Evolutionary conservation across 2,329 filamentous ascomycete species (phyloP), one percentile per base, ranked within the genome.

Genomic region (Talaromyces sp.): DNA sequence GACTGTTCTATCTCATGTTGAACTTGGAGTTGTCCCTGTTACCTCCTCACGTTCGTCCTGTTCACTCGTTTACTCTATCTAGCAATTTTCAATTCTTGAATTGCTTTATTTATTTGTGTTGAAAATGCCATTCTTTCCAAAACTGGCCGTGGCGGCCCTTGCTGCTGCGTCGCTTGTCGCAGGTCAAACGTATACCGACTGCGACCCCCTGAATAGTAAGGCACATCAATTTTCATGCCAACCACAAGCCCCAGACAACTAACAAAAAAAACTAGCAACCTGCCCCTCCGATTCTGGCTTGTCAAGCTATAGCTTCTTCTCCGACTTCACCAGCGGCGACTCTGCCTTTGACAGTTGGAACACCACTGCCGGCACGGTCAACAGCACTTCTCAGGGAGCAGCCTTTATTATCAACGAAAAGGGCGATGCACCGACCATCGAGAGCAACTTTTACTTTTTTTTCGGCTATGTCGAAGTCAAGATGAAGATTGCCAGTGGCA

Each of bases 361-460:
- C 68, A 86, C 85, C 56, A 88, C 85, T 9, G 85, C 86, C 56
- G 89, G 88, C 59, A 78, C 75, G 8, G 82, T 96, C 57, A 79
- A 79, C n/a, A 92, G 88, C 70, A 82, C 83, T 62, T 69, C 81
- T 23, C 83, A 92, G 71, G 95, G 95, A 68, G 93, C 86, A 28
- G 86, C 86, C 51, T 96, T 99, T 76, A 91, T 90, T 34, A 88
- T 99, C 62, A 78, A 84, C 55, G 79, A 87, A 73, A 82, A 87
- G 57, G 92, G 93, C 65, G 90, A 98, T 72, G 87, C 93, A 1
- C 95, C 95, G 0, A 92, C 93, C 74, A 85, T 99, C 62, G 83
- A 85, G 66, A 96, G 91, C 65, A 85, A 94, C 70, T 98, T 96
- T 84, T 97, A 96, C 82, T 96, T 99, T 80, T 96, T 98, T 91